Evolutionary conservation across 495 filamentous ascomycete species (phyloP).

Genomic region (Venustampulla echinocandica): DNA sequence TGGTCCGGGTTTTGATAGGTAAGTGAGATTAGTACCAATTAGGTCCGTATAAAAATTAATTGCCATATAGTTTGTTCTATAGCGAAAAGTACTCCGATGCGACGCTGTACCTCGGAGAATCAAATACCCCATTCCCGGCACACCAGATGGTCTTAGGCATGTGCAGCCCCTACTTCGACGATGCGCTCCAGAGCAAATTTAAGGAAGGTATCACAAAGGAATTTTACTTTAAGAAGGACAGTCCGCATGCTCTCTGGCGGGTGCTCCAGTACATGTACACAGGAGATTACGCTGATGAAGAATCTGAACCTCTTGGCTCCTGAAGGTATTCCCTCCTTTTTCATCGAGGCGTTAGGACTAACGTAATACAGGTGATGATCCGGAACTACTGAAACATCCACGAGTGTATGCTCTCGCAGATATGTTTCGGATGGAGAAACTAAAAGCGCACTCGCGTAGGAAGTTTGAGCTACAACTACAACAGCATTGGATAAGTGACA

Average conservation of each 20-base stretch:
- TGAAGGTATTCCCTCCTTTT: conserved; percentile 3
- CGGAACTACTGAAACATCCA: conserved; percentile 3
- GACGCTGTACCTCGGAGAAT: conserved; percentile 6
- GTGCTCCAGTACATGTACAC: conserved; percentile 10
- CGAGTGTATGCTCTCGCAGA: conserved; percentile 11
- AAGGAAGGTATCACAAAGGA: no score
- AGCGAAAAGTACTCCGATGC: conserved; percentile 7
- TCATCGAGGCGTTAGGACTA: conserved; percentile 4
- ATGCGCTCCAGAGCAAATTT: conserved; percentile 9
- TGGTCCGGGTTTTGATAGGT: conserved; percentile 10
- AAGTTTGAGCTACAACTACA: conserved; percentile 11
- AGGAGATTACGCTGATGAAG: conserved; percentile 8
- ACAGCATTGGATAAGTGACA: conserved; percentile 12
- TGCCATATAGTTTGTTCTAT: conserved; percentile 4
- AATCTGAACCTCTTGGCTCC: conserved; percentile 1
- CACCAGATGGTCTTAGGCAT: conserved; percentile 5
- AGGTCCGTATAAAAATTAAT: not conserved
- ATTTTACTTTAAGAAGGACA: conserved; percentile 10
- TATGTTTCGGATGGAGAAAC: conserved; percentile 12
- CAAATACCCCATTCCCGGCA: conserved; percentile 8
- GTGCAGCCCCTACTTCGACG: conserved; percentile 7
- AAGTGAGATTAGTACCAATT: not conserved
- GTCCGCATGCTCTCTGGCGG: conserved; percentile 10
- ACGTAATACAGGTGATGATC: no score
- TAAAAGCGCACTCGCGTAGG: conserved; percentile 2